Conservation (phyloP, 23 red algal species). For the Pyropia haitanensis region DNA sequence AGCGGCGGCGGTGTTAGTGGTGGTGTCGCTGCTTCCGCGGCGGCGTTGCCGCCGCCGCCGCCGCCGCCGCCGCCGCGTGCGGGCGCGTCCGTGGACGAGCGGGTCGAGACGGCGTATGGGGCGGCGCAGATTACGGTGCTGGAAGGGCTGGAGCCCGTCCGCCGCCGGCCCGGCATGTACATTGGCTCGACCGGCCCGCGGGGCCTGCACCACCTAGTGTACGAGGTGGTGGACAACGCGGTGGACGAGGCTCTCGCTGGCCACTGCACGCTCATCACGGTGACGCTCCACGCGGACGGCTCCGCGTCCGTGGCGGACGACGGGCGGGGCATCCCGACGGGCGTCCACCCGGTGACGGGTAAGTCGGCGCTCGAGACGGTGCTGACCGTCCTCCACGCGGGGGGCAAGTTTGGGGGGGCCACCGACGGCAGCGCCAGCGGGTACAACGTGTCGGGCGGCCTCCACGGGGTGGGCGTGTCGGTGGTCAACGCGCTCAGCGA, state of each 20-base stretch:
- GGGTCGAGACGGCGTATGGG: constrained; percentile 21
- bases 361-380: constrained; percentile 98
- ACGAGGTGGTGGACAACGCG: constrained; percentile 96
- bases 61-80: no score
- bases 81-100: no score
- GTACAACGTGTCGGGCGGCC: constrained; percentile 89
- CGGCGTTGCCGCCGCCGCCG: no score
- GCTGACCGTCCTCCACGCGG: constrained; percentile 92
- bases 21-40: no score
- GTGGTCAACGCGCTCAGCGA: constrained; percentile 98
- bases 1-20: no score
- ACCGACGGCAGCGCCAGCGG: constrained; percentile 8
- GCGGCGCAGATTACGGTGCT: constrained; percentile 84
- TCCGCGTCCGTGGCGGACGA: constrained; percentile 76
- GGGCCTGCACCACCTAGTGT: constrained; percentile 94
- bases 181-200: constrained; percentile 90
- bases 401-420: constrained; percentile 88
- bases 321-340: constrained; percentile 89
- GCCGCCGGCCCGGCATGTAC: constrained; percentile 96
- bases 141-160: constrained; percentile 87
- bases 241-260: constrained; percentile 95
- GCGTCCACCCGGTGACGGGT: constrained; percentile 66
- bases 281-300: constrained; percentile 64
- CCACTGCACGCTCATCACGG: constrained; percentile 43
- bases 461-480: constrained; percentile 93